Base-by-base conservation (phyloP, 2,329 filamentous ascomycete genomes). In the Epichloe gansuensis region DNA sequence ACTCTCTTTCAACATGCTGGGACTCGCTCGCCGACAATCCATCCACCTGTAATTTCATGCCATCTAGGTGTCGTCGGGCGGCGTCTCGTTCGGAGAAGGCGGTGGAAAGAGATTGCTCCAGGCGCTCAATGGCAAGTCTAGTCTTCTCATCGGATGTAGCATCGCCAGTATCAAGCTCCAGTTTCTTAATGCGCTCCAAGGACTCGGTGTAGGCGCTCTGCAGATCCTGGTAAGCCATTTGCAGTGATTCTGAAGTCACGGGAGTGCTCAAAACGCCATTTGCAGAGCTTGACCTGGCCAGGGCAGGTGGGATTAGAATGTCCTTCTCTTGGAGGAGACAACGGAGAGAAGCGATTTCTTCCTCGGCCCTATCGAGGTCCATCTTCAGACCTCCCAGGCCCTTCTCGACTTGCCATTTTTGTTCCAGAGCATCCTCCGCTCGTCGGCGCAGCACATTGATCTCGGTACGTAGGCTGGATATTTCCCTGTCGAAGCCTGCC, bases 361-460 rank as follows among this genome's bases (percentile, higher is more conserved):
- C 87, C 67, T 96, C 89, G 28, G 93, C 91, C 56, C 91, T 87
- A 68, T 97, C 93, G 43, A 98, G 80, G 64, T 97, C 91, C 86
- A 95, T 96, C 72, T 95, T 95, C 53, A 97, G 72, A 52, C 91
- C 89, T 50, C 82, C 79, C 2, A 97, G 74, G 17, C 89, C 89
- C 70, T 94, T 94, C 69, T 96, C 91, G 56, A 91, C 91, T 65
- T 94, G 86, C 85, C 88, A 97, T 69, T 97, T 97, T 63, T 95
- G 88, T 63, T 95, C 89, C 13, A 97, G 78, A 15, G 91, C 91
- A 58, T 97, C 91, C 61, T 98, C 91, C 34, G 91, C 91, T 51
- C 93, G 83, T 56, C 85, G 85, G 44, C 93, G 83, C 53, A 98
- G 76, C 15, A 85, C 79, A 50, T 86, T 88, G 56, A 98, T 86